A percentile compares a stretch with the other conserved stretches of the same genome.
Evolutionary conservation across 179 eudicot species (phyloP).

Genomic region (Corrigiola litoralis): DNA sequence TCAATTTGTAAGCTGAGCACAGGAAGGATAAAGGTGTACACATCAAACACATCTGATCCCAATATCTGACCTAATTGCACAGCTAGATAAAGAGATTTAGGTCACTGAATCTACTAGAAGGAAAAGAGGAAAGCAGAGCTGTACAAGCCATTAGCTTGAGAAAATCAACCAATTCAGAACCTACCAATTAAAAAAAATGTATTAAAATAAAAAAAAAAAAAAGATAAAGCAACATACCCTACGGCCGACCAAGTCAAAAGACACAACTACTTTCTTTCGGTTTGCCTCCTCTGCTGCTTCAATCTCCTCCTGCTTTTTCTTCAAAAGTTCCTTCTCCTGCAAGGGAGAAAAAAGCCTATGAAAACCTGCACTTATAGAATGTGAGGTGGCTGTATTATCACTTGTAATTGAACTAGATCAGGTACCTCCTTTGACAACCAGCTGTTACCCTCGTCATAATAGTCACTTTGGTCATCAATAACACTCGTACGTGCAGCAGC

Average conservation of each 20-base stretch:
- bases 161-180: neutral
- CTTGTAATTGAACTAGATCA: neutral
- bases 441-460: conserved; percentile 85
- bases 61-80: neutral
- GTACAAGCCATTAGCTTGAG: neutral
- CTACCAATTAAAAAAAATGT: neutral
- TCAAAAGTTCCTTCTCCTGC: conserved; percentile 88
- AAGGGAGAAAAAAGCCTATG: neutral
- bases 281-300: conserved; percentile 78
- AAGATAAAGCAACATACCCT: conserved; percentile 47
- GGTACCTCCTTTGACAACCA: conserved; percentile 93
- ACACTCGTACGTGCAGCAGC: conserved; percentile 98
- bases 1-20: neutral
- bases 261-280: conserved; percentile 78
- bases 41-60: neutral
- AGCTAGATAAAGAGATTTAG: neutral
- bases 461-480: conserved; percentile 98
- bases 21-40: neutral
- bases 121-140: neutral
- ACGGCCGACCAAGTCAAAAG: conserved; percentile 96
- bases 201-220: neutral
- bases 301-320: conserved; percentile 76
- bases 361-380: neutral
- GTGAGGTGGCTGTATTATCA: neutral
- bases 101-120: neutral